Percentiles rank a stretch among this genome's conserved stretches.
These are phyloP conservation scores for Starmerella tilneyi DNA, from an alignment of 805 yeast species.

Conservation along the genomic window DNA sequence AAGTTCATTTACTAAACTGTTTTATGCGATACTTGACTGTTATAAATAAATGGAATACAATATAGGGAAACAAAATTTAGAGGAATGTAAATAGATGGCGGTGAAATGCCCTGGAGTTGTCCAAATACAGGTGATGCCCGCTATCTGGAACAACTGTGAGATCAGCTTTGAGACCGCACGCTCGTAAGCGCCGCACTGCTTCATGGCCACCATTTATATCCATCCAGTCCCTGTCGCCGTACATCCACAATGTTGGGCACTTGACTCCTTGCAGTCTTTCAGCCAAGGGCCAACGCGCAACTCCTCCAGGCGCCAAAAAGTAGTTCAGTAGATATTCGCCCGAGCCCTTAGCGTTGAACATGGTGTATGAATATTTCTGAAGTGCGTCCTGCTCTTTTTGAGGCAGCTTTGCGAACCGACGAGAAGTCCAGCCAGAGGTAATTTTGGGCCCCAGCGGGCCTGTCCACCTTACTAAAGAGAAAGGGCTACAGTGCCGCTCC, in stretches of 20 bases:
- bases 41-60: neutral
- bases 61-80: neutral
- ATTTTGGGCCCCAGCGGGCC: constrained; percentile 78
- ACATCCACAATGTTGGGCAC: constrained; percentile 68
- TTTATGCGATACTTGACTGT: neutral
- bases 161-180: constrained; percentile 25
- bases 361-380: constrained; percentile 72
- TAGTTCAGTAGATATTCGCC: constrained; percentile 88
- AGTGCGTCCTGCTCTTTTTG: constrained; percentile 41
- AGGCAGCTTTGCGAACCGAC: constrained; percentile 59
- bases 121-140: constrained; percentile 71
- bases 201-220: constrained; percentile 35
- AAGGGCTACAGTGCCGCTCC: constrained; percentile 83
- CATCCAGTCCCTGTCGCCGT: constrained; percentile 75
- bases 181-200: constrained; percentile 28
- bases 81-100: constrained; percentile 5
- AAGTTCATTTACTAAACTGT: neutral
- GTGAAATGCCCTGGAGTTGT: constrained; percentile 48
- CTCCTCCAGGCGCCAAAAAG: constrained; percentile 81
- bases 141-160: constrained; percentile 38
- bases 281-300: constrained; percentile 64
- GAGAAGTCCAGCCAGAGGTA: constrained; percentile 79
- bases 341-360: constrained; percentile 78
- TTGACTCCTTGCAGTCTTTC: constrained; percentile 39
- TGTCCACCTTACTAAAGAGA: constrained; percentile 60